A percentile compares a stretch with the other conserved stretches of the same genome.
These are phyloP conservation scores for Teunomyces atbi DNA, from an alignment of 805 yeast genomes.

Conservation along the genomic window DNA sequence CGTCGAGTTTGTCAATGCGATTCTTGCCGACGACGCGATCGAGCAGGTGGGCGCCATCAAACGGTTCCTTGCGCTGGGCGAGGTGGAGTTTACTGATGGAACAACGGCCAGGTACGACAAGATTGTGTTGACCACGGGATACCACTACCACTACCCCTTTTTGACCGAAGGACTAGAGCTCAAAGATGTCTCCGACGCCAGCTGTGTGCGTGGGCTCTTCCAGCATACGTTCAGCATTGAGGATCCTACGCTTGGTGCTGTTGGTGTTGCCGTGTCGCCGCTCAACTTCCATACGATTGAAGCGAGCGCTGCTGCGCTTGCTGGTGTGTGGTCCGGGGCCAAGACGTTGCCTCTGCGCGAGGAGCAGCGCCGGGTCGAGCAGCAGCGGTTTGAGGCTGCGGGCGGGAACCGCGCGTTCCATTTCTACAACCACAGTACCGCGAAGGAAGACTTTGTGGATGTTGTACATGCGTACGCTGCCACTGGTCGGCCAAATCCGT, in stretches of 20 bases:
- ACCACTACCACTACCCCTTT: slow-evolving; percentile 36
- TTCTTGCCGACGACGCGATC: slow-evolving; percentile 27
- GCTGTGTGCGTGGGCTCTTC: slow-evolving; percentile 8
- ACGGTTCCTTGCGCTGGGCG: slow-evolving; percentile 32
- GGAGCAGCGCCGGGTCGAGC: slow-evolving; percentile 36
- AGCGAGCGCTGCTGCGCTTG: slow-evolving; percentile 51
- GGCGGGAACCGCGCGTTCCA: slow-evolving; percentile 21
- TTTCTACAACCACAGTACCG: slow-evolving; percentile 26
- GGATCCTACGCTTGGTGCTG: slow-evolving; percentile 43
- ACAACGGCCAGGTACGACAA: background rate
- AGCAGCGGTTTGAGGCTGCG: slow-evolving; percentile 17
- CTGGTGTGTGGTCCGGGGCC: slow-evolving; percentile 54
- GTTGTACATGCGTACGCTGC: slow-evolving; percentile 3
- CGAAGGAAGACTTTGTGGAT: slow-evolving; percentile 6
- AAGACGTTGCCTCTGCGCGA: slow-evolving; percentile 37
- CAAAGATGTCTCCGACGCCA: background rate
- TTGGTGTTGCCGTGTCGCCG: slow-evolving; percentile 42
- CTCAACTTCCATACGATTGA: slow-evolving; percentile 51
- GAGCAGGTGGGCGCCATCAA: slow-evolving; percentile 44
- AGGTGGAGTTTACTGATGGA: slow-evolving; percentile 26
- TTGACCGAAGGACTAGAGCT: slow-evolving; percentile 9
- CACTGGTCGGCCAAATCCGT: slow-evolving; percentile 7
- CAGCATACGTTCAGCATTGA: slow-evolving; percentile 35
- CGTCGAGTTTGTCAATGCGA: background rate
- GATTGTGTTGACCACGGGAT: slow-evolving; percentile 36